These are phyloP conservation scores for Rhododendron williamsianum DNA, from an alignment of 148 eudicot genomes.

Conservation along the genomic window DNA sequence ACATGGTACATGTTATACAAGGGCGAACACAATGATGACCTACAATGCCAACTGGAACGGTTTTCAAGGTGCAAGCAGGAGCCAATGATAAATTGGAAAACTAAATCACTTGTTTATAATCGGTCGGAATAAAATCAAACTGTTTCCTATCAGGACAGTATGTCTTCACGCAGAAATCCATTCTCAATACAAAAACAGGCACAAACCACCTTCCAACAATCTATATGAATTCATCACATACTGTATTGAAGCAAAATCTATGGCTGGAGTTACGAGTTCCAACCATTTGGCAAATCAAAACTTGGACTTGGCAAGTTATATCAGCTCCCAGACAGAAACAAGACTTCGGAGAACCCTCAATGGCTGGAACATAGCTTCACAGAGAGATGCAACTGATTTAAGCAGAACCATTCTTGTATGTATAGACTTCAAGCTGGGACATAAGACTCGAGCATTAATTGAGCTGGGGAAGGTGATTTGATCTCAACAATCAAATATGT, in stretches of 20 bases:
- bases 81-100: background rate
- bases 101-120: background rate
- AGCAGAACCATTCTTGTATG: background rate
- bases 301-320: background rate
- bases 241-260: background rate
- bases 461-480: slow-evolving; percentile 44
- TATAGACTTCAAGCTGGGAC: slow-evolving; percentile 41
- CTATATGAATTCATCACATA: background rate
- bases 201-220: background rate
- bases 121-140: background rate
- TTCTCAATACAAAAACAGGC: background rate
- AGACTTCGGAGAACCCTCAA: background rate
- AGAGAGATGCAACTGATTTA: background rate
- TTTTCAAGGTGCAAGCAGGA: background rate
- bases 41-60: background rate
- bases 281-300: background rate
- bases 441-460: slow-evolving; percentile 68
- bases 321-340: background rate
- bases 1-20: background rate
- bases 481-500: slow-evolving; percentile 61
- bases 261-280: background rate
- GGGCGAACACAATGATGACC: background rate
- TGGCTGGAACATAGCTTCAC: background rate
- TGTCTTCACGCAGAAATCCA: background rate
- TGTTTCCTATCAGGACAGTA: background rate